phyloP scores from a whole-genome alignment of 2,329 filamentous ascomycete genomes.

The Camillea tinctor region DNA sequence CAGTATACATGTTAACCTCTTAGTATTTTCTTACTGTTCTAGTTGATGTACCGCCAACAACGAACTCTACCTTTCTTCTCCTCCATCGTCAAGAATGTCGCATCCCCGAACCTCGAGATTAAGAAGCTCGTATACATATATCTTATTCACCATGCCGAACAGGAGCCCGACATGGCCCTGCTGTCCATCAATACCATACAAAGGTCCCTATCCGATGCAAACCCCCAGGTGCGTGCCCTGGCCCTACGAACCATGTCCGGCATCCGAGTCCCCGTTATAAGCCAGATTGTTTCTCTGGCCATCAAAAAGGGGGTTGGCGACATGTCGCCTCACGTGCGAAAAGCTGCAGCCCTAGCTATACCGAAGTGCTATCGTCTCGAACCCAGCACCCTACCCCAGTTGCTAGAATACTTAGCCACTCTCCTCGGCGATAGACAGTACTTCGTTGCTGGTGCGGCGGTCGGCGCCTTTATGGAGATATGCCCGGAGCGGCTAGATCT shows the following conservation, averaged over 20 bases:
- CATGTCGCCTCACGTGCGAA: conserved; percentile 92
- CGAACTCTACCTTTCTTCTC: conserved; percentile 92
- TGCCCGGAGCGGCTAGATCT: conserved; percentile 86
- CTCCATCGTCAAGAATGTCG: conserved; percentile 97
- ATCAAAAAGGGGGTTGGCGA: conserved; percentile 93
- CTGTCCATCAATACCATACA: conserved; percentile 99
- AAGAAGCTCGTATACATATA: conserved; percentile 99
- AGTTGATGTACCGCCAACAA: conserved; percentile 96
- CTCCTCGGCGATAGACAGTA: conserved; percentile 90
- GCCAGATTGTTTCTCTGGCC: conserved; percentile 91
- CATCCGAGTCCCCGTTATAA: conserved; percentile 95
- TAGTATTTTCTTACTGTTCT: conserved; percentile 16
- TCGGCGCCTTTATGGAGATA: conserved; percentile 83
- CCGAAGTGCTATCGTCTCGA: conserved; percentile 95
- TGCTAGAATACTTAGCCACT: conserved; percentile 76
- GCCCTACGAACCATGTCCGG: conserved; percentile 96
- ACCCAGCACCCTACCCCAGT: conserved; percentile 77
- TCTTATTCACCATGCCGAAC: conserved; percentile 92
- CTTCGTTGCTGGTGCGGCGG: conserved; percentile 92
- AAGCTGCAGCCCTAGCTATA: conserved; percentile 88
- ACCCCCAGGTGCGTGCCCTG: conserved; percentile 85
- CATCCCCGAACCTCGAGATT: conserved; percentile 88
- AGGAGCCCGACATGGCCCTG: conserved; percentile 91
- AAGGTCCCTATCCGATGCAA: conserved; percentile 90
- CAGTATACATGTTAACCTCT: conserved; percentile 7